These are phyloP conservation scores for Garcia nutans DNA, from an alignment of 345 rosid genomes.

Conservation along the genomic window DNA sequence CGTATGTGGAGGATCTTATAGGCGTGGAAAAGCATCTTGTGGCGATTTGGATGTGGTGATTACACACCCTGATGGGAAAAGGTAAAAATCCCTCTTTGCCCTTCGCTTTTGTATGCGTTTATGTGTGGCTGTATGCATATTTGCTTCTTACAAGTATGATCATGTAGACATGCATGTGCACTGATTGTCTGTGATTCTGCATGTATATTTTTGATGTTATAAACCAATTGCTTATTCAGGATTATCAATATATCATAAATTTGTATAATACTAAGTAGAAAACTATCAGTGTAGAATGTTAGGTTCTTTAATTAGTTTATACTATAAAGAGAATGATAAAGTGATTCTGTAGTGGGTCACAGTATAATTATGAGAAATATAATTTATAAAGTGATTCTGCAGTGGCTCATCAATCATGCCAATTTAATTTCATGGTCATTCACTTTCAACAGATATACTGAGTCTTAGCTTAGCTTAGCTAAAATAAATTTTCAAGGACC, in stretches of 20 bases:
- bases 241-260: neutral
- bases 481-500: neutral
- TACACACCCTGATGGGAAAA: slow-evolving; percentile 86
- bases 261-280: neutral
- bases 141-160: neutral
- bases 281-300: neutral
- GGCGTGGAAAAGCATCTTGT: slow-evolving; percentile 94
- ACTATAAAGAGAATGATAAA: neutral
- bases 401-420: neutral
- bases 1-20: slow-evolving; percentile 92
- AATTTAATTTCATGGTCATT: neutral
- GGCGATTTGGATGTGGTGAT: slow-evolving; percentile 86
- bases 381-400: neutral
- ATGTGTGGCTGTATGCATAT: no score
- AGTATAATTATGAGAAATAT: neutral
- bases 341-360: neutral
- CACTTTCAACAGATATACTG: neutral
- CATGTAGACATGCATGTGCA: neutral
- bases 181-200: neutral
- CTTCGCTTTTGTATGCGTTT: neutral
- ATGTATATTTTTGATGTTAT: neutral
- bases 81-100: slow-evolving; percentile 37
- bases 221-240: neutral
- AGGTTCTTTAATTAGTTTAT: neutral
- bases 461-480: neutral